Evolutionary conservation across 2,329 filamentous ascomycete species (phyloP), one percentile per base, ranked within the genome.

Genomic region (Daldinia eschscholtzii): DNA sequence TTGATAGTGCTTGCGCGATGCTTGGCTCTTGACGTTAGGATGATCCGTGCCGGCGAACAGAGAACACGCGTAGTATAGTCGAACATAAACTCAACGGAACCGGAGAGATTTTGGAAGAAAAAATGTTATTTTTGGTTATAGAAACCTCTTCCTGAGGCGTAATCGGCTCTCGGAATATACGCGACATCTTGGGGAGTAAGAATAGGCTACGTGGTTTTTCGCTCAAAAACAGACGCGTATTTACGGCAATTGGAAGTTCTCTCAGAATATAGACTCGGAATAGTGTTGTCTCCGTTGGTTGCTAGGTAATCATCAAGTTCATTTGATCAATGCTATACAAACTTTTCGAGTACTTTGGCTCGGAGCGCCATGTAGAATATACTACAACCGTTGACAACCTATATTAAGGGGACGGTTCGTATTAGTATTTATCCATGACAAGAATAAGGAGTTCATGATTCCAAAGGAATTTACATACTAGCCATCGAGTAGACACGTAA

Each of bases 1-100:
- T 50, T 56, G 46, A 50, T 20, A 61, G 57, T 20, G 52, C 57
- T 50, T 70, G 70, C 61, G 57, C 50, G 46, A 64, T 57, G 39
- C 55, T 56, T 59, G 52, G 52, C n/a, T 37, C 30, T 20, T 55
- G 30, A 37, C 12, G 20, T 46, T 26, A 48, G n/a, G 30, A 35
- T 37, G 52, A 55, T 55, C 30, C 39, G 55, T 46, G 44, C 30
- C 37, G 55, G n/a, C n/a, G 18, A 37, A 9, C n/a, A 13, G 37
- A 5, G 10, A 35, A 35, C 52, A 35, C 30, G 20, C 23, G 30
- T 15, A 26, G 33, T 20, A 37, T 20, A 39, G 33, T 35, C 33
- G 13, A 15, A 37, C n/a, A 20, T 23, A 39, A n/a, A 10, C 5
- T 9, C 18, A 2, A 37, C 1, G 35, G 13, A 37, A 37, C 15